Conservation (phyloP, 352 stramenopile genomes). For the Globisporangium orthogonon region DNA sequence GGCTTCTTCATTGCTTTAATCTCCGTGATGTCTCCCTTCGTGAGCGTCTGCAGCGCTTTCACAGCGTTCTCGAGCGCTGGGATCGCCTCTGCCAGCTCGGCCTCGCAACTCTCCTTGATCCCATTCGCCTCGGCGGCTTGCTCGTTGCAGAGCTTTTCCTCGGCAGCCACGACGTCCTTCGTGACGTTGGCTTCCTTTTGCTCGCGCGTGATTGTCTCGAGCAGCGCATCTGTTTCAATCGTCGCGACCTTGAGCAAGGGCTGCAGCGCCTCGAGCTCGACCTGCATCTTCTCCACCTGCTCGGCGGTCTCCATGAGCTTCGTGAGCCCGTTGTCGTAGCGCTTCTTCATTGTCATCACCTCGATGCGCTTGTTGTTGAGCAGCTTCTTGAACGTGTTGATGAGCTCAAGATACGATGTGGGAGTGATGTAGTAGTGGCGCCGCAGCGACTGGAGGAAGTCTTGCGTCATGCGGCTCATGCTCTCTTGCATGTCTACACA, state of each 20-base stretch:
- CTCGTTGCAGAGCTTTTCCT: slow-evolving; percentile 84
- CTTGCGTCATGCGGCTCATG: slow-evolving; percentile 71
- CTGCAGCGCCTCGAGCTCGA: slow-evolving; percentile 90
- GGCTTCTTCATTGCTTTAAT: slow-evolving; percentile 97
- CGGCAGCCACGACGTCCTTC: slow-evolving; percentile 73
- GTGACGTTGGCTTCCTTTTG: slow-evolving; percentile 87
- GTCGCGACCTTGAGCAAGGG: slow-evolving; percentile 90
- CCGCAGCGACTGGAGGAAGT: slow-evolving; percentile 84
- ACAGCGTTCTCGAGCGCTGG: slow-evolving; percentile 89
- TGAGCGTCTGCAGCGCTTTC: slow-evolving; percentile 90
- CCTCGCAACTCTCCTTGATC: slow-evolving; percentile 90
- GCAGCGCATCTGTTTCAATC: slow-evolving; percentile 84
- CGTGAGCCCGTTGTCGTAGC: slow-evolving; percentile 91
- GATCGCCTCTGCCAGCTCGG: slow-evolving; percentile 90
- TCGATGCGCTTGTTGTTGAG: slow-evolving; percentile 88
- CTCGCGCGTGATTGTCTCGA: slow-evolving; percentile 87
- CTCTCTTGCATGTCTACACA: slow-evolving; percentile 95
- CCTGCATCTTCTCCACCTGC: slow-evolving; percentile 92
- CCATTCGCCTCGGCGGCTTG: slow-evolving; percentile 82
- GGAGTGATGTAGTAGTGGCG: slow-evolving; percentile 96
- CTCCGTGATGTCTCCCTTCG: slow-evolving; percentile 92
- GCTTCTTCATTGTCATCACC: slow-evolving; percentile 87
- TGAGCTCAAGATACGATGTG: slow-evolving; percentile 93
- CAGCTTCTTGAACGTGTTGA: slow-evolving; percentile 94
- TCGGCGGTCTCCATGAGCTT: slow-evolving; percentile 93